Percentiles rank a stretch among this genome's conserved stretches.
These are phyloP conservation scores for Thelonectria olida DNA, from an alignment of 2,329 filamentous ascomycete species.

Conservation along the genomic window DNA sequence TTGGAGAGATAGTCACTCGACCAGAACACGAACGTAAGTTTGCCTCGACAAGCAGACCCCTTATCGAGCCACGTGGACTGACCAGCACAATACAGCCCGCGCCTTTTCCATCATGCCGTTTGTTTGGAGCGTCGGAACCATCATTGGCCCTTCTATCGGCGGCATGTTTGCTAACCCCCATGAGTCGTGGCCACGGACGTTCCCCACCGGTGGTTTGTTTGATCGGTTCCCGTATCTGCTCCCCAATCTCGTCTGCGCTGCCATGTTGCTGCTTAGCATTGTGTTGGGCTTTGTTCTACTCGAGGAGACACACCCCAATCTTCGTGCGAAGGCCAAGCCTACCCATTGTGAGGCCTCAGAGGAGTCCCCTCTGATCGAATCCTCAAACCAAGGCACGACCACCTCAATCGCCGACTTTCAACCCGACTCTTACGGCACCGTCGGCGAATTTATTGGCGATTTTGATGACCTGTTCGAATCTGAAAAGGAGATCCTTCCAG, in stretches of 20 bases:
- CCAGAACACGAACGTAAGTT: constrained; percentile 87
- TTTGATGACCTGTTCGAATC: constrained; percentile 36
- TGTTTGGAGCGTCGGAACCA: constrained; percentile 90
- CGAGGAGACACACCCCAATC: constrained; percentile 88
- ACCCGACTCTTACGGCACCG: constrained; percentile 82
- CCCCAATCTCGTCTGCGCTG: constrained; percentile 86
- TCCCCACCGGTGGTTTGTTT: constrained; percentile 76
- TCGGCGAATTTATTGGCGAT: constrained; percentile 47
- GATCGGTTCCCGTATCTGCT: constrained; percentile 85
- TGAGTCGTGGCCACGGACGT: constrained; percentile 75
- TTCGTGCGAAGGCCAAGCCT: constrained; percentile 65
- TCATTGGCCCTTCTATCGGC: constrained; percentile 87
- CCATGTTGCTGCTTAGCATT: constrained; percentile 80
- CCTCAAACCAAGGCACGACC: constrained; percentile 77
- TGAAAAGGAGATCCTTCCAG: constrained; percentile 45
- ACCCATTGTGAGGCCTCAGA: constrained; percentile 64
- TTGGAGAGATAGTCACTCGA: constrained; percentile 84
- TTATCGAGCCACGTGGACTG: not conserved
- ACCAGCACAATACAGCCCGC: constrained; percentile 62
- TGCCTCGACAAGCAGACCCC: not conserved
- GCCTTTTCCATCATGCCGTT: constrained; percentile 95
- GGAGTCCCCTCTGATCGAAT: constrained; percentile 79
- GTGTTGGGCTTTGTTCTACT: constrained; percentile 82
- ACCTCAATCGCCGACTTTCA: constrained; percentile 74
- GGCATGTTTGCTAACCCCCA: constrained; percentile 85